Conservation (phyloP, 2,329 filamentous ascomycete genomes). For the Epichloe uncinata region DNA sequence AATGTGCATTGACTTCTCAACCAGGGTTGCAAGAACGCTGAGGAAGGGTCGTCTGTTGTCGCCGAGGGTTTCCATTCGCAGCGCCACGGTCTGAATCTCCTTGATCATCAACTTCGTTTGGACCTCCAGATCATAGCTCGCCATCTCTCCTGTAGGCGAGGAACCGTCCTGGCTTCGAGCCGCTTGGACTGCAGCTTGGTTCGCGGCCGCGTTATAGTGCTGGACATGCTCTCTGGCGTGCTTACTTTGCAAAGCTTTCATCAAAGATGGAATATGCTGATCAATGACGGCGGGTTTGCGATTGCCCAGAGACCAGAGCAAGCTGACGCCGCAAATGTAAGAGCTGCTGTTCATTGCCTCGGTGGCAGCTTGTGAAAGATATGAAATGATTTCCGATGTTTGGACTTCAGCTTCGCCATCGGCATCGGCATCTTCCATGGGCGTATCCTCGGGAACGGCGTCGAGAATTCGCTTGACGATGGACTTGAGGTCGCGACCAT, state of each 20-base stretch:
- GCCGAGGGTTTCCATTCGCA: slow-evolving; percentile 83
- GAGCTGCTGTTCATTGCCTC: slow-evolving; percentile 73
- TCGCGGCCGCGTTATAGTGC: slow-evolving; percentile 49
- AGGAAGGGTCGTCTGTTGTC: slow-evolving; percentile 89
- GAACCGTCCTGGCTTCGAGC: slow-evolving; percentile 39
- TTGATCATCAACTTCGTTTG: slow-evolving; percentile 88
- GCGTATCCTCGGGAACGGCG: slow-evolving; percentile 64
- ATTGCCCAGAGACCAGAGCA: slow-evolving; percentile 81
- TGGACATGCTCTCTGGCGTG: slow-evolving; percentile 87
- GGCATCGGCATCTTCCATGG: slow-evolving; percentile 64
- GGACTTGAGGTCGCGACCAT: slow-evolving; percentile 59
- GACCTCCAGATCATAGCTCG: slow-evolving; percentile 70
- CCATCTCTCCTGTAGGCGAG: slow-evolving; percentile 42
- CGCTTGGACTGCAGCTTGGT: slow-evolving; percentile 31
- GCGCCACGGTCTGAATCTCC: slow-evolving; percentile 81
- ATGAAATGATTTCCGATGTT: slow-evolving; percentile 75
- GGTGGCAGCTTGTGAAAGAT: slow-evolving; percentile 72
- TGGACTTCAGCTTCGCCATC: slow-evolving; percentile 73
- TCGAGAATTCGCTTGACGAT: slow-evolving; percentile 74
- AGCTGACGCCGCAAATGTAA: slow-evolving; percentile 80
- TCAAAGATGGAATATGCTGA: slow-evolving; percentile 70
- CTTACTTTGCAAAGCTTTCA: slow-evolving; percentile 88
- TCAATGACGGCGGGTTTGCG: slow-evolving; percentile 81
- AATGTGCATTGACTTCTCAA: slow-evolving; percentile 85
- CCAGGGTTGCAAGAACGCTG: slow-evolving; percentile 84